Evolutionary conservation across 352 stramenopile genomes (phyloP).

Genomic region (Pythium apleroticum): DNA sequence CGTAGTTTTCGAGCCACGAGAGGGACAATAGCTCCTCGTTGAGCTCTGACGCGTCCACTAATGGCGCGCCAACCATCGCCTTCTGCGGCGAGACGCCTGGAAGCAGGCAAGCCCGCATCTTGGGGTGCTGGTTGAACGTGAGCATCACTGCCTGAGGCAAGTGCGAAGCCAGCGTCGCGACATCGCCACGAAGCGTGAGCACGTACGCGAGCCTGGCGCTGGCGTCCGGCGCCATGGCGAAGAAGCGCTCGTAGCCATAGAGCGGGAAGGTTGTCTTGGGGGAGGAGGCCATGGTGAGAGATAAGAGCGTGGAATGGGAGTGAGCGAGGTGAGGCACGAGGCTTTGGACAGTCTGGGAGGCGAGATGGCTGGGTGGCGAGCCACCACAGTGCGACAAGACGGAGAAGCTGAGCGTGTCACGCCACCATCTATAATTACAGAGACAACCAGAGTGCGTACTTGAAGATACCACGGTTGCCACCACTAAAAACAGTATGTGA

Average conservation of each 20-base stretch:
- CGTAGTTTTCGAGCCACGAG: constrained; percentile 34
- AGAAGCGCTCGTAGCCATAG: constrained; percentile 70
- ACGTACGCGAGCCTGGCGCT: constrained; percentile 54
- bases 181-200: constrained; percentile 46
- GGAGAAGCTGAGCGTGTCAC: background rate
- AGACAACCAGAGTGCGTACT: background rate
- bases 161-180: constrained; percentile 32
- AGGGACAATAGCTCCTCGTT: constrained; percentile 32
- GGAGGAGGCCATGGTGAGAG: constrained; percentile 9
- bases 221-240: constrained; percentile 47
- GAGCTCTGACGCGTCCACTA: constrained; percentile 46
- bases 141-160: constrained; percentile 45
- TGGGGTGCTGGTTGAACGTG: constrained; percentile 62
- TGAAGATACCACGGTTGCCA: no score
- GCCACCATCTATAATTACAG: constrained; percentile 1
- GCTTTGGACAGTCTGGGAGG: background rate
- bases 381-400: background rate
- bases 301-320: background rate
- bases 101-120: constrained; percentile 44
- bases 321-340: background rate
- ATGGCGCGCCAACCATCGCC: constrained; percentile 47
- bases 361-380: background rate
- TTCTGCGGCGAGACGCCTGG: constrained; percentile 44
- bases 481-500: background rate
- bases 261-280: constrained; percentile 41